A percentile compares a stretch with the other conserved stretches of the same genome.
These are phyloP conservation scores for Linum trigynum DNA, from an alignment of 345 rosid species.

Conservation along the genomic window DNA sequence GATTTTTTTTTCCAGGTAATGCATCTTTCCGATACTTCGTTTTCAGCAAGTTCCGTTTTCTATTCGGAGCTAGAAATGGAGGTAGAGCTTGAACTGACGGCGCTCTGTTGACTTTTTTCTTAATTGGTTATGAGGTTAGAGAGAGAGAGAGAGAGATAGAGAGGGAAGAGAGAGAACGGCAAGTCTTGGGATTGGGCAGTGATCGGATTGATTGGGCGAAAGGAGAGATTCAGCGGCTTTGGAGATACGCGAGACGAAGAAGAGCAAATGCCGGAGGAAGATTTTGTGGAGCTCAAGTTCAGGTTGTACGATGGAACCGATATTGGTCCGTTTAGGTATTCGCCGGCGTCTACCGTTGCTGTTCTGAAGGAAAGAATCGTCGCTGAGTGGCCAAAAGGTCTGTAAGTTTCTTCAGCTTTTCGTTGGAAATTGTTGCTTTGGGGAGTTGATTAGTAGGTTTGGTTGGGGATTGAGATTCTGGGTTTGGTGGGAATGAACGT, in stretches of 20 bases:
- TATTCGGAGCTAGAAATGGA: neutral
- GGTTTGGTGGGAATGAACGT: neutral
- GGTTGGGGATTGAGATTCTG: neutral
- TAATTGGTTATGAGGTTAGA: neutral
- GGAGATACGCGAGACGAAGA: slow-evolving; percentile 9
- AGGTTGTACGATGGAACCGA: slow-evolving; percentile 86
- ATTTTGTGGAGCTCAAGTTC: slow-evolving; percentile 73
- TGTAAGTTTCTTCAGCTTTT: neutral
- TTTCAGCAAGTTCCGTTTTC: neutral
- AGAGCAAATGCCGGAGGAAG: slow-evolving; percentile 70
- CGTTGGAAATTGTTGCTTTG: neutral
- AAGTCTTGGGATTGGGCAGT: neutral
- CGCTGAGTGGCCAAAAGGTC: slow-evolving; percentile 90
- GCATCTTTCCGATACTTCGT: neutral
- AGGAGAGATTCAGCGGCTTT: neutral
- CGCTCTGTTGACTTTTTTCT: neutral
- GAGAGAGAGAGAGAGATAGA: neutral
- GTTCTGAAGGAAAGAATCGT: slow-evolving; percentile 73
- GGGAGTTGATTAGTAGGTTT: neutral
- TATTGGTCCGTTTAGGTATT: slow-evolving; percentile 81
- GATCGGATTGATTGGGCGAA: neutral
- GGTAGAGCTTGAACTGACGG: neutral
- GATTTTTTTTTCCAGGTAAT: neutral
- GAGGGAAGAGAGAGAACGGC: neutral
- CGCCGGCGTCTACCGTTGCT: slow-evolving; percentile 63